phyloP scores from a whole-genome alignment of 2,329 filamentous ascomycete species.

The Berkeleyomyces rouxiae region DNA sequence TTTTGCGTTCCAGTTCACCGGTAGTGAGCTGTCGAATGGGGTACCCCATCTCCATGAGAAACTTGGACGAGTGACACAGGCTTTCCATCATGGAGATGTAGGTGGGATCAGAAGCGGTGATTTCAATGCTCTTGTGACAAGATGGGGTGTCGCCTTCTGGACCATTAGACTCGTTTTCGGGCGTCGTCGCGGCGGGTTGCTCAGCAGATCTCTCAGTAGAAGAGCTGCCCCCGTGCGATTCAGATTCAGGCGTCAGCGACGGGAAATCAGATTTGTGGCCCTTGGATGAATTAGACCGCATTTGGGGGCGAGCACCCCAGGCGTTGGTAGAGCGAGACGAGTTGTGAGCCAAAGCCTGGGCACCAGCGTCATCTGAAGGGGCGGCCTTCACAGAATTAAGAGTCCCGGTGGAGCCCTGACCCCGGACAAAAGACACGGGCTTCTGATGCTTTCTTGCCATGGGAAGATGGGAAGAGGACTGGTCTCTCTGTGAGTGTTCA shows the following conservation, averaged over 20 bases:
- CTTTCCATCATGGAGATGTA: background rate
- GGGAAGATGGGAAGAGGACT: too few relatives aligned
- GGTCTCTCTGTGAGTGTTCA: background rate
- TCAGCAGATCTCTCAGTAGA: too few relatives aligned
- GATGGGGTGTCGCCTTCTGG: background rate
- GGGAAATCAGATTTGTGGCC: too few relatives aligned
- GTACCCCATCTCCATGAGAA: constrained; percentile 16
- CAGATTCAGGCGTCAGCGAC: too few relatives aligned
- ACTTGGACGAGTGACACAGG: background rate
- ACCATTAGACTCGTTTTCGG: background rate
- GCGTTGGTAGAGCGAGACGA: too few relatives aligned
- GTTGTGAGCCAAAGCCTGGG: too few relatives aligned
- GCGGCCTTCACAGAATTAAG: background rate
- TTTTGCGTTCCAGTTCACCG: constrained; percentile 20
- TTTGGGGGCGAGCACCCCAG: too few relatives aligned
- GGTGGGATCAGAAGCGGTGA: background rate
- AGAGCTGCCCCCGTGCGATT: too few relatives aligned
- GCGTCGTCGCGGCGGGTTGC: too few relatives aligned
- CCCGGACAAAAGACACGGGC: background rate
- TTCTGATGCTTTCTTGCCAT: too few relatives aligned
- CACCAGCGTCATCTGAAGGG: too few relatives aligned
- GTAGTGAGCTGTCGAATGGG: constrained; percentile 17
- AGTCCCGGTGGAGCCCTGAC: background rate
- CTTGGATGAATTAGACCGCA: too few relatives aligned
- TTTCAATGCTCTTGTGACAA: background rate